phyloP scores from a whole-genome alignment of 164 flowering plant species.

The Tetracentron sinense region DNA sequence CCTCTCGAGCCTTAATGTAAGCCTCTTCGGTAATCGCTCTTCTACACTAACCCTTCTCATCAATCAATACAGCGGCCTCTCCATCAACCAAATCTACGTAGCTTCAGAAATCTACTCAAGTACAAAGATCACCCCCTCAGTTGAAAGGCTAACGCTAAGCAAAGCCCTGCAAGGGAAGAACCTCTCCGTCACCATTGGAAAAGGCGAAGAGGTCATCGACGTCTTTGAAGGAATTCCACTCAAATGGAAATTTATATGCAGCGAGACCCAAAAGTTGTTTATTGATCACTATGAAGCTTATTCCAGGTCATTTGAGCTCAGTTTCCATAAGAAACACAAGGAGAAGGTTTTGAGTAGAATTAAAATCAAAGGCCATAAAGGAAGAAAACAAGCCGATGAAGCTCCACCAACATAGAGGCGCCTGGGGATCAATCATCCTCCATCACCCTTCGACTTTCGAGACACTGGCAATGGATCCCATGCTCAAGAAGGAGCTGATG shows the following conservation, averaged over 20 bases:
- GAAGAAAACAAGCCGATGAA: conserved; percentile 25
- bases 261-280: not conserved
- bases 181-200: conserved; percentile 24
- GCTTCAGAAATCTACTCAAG: conserved; percentile 35
- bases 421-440: conserved; percentile 39
- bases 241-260: conserved; percentile 12
- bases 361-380: conserved; percentile 14
- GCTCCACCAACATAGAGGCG: conserved; percentile 26
- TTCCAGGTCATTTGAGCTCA: conserved; percentile 33
- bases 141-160: conserved; percentile 27
- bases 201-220: conserved; percentile 15
- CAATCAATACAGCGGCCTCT: conserved; percentile 37
- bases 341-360: conserved; percentile 29
- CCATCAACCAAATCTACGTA: conserved; percentile 35
- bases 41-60: conserved; percentile 37
- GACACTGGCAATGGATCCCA: conserved; percentile 60
- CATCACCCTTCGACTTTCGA: conserved; percentile 58
- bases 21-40: conserved; percentile 25
- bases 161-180: conserved; percentile 30
- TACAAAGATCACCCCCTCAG: conserved; percentile 29
- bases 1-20: conserved; percentile 20
- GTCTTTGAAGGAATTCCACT: conserved; percentile 11
- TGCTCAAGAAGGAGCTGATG: conserved; percentile 33
- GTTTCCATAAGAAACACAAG: conserved; percentile 38
- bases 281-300: not conserved